Evolutionary conservation across 2,329 filamentous ascomycete genomes (phyloP), one percentile per base, ranked within the genome.

Genomic region (Aspergillus chevalieri): DNA sequence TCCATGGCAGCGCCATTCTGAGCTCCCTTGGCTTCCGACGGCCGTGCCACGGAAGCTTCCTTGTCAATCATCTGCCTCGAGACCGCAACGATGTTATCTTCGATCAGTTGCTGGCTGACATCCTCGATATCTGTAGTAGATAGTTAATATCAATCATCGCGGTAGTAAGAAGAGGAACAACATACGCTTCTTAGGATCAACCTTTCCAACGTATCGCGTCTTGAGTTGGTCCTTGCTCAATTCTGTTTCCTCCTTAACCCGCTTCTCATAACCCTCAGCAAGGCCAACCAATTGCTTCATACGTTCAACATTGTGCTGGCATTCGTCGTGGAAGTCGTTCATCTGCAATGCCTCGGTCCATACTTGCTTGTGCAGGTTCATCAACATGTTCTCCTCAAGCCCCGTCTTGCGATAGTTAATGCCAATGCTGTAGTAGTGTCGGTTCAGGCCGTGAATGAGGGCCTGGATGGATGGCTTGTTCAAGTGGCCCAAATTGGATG

Each of bases 381-480:
- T 98, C 64, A 98, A 74, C 93, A 98, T 98, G 73, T 95, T 97
- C 78, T 98, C 94, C 71, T 98, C 93, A 46, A 98, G 78, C 1
- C 89, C 92, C 0, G 92, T 95, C 78, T 98, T 98, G 67, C 92
- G 82, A 74, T 98, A 98, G 74, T 96, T 91, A 76, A 98, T 97
- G 52, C 83, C 92, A 67, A 98, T 98, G 62, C 89, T 95, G 80
- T 98, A 98, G 80, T 98, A 98, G 77, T 98, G 93, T 65, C 93
- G 82, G 78, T 98, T 98, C 42, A 98, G 81, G 51, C 93, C 93
- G 72, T 98, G 93, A 57, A 98, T 98, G 50, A 98, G 85, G 33
- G 94, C 92, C 76, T 98, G 94, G 58, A 98, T 98, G n/a, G 91
- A 96, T 22, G 93, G 94, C 76, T 98, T 98, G 79, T 98, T 97